These are phyloP conservation scores for Trapa bicornis DNA, from an alignment of 345 rosid species.

Conservation along the genomic window DNA sequence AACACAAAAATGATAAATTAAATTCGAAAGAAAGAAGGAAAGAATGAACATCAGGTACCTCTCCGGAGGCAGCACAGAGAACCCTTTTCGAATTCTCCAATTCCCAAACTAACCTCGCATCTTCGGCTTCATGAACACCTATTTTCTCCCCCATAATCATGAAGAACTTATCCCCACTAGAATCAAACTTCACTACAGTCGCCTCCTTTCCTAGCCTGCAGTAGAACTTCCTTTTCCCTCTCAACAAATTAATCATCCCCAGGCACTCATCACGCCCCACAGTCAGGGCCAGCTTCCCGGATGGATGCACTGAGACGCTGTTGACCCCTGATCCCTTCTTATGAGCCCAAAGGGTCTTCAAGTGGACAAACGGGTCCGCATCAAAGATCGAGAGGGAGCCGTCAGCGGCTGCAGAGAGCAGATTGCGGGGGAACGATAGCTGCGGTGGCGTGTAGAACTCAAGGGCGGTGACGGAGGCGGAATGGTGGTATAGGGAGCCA, in stretches of 20 bases:
- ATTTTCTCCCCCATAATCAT: slow-evolving; percentile 51
- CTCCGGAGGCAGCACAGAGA: slow-evolving; percentile 74
- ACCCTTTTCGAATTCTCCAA: slow-evolving; percentile 48
- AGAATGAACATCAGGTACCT: slow-evolving; percentile 27
- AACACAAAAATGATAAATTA: too few species aligned
- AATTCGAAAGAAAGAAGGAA: too few species aligned
- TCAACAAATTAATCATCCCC: slow-evolving; percentile 76
- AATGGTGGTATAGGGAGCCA: slow-evolving; percentile 61
- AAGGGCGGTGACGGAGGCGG: slow-evolving; percentile 64
- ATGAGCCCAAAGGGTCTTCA: slow-evolving; percentile 54
- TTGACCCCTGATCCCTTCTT: slow-evolving; percentile 41
- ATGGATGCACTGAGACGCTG: slow-evolving; percentile 60
- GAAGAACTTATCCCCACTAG: slow-evolving; percentile 51
- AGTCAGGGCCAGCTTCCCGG: slow-evolving; percentile 72
- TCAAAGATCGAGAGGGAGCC: slow-evolving; percentile 81
- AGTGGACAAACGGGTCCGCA: slow-evolving; percentile 70
- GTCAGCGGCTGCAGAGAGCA: slow-evolving; percentile 67
- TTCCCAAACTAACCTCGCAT: slow-evolving; percentile 62
- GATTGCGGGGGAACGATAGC: slow-evolving; percentile 78
- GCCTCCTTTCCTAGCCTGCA: slow-evolving; percentile 69
- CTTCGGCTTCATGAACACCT: slow-evolving; percentile 73
- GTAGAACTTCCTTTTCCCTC: slow-evolving; percentile 76
- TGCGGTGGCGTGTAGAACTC: slow-evolving; percentile 63
- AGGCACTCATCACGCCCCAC: slow-evolving; percentile 76
- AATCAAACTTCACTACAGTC: slow-evolving; percentile 44